Base-by-base conservation (phyloP, 352 stramenopile genomes). In the Phytophthora idaei region DNA sequence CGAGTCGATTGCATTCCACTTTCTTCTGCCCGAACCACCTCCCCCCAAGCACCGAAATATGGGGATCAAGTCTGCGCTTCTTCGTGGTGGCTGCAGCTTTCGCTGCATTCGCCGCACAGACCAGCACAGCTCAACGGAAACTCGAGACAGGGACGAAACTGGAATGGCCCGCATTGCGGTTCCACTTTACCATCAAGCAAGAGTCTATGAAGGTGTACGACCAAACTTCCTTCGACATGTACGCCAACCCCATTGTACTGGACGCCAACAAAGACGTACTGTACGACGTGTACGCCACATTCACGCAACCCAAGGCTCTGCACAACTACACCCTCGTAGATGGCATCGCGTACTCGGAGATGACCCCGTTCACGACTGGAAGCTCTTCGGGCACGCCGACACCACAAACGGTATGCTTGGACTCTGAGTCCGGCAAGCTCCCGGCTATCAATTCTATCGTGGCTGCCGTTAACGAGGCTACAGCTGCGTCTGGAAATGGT, bases 141-240 rank as follows among this genome's bases (percentile, higher is more conserved):
- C 34, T 57, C 10, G 50, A 57, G 51, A 58, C 51, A 2, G 51
- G 36, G 6, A 58, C 51, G 36, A 46, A 48, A 28, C 25, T 58
- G 36, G 36, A 58, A 47, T 71, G 67, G 45, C 72, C 69, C 10
- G 67, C 58, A 4, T 39, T 83, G 1, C 57, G 44, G 6, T 49
- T 83, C 34, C 59, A 70, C 4, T 67, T 81, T 55, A 73, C 48
- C 0, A 49, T 78, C 61, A 80, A 81, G 58, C 60, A 74, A n/a
- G 51, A n/a, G 10, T 55, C 61, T 12, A 71, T 81, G 73, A 51
- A 50, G n/a, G 39, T 78, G 6, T 66, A 71, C 34, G 73, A 71
- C 7, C 32, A 69, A 10, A 66, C 56, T 7, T 27, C 71, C 10
- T 70, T 79, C 41, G 51, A 73, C 15, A 63, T 80, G 25, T 61